A percentile compares a stretch with the other conserved stretches of the same genome.
Conservation (phyloP, 1,284 basidiomycete genomes). For the Somion occarium region DNA sequence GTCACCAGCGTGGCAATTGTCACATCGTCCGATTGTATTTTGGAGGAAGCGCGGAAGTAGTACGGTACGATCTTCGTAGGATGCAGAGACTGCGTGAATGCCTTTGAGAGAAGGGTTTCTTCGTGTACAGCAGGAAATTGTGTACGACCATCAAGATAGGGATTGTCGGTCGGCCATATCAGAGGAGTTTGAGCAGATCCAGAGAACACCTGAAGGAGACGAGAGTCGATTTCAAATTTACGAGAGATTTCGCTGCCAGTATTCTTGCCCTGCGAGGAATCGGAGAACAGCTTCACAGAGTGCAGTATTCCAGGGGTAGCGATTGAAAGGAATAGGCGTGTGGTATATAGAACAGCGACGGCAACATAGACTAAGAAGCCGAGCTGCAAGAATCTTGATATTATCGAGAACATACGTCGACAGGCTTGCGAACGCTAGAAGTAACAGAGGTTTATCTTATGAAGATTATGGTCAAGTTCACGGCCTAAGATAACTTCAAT, state of each 20-base stretch:
- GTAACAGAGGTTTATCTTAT: too few species aligned
- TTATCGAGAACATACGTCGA: too few species aligned
- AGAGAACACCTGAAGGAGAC: not conserved
- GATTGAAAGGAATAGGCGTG: constrained; percentile 1
- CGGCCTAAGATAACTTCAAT: too few species aligned
- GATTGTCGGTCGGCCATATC: not conserved
- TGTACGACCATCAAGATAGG: not conserved
- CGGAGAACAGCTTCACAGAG: not conserved
- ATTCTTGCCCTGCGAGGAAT: not conserved
- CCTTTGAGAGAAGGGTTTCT: constrained; percentile 48
- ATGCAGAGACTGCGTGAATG: constrained; percentile 61
- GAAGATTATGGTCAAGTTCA: too few species aligned
- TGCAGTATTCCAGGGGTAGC: not conserved
- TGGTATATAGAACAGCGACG: constrained; percentile 12
- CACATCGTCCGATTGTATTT: constrained; percentile 57
- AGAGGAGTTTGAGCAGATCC: not conserved
- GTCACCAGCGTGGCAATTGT: constrained; percentile 84
- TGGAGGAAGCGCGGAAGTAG: constrained; percentile 61
- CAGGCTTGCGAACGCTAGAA: too few species aligned
- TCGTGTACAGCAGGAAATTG: constrained; percentile 14
- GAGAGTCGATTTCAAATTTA: not conserved
- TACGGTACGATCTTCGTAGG: constrained; percentile 75
- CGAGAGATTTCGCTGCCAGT: not conserved
- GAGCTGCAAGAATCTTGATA: constrained; percentile 11
- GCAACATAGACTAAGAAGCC: constrained; percentile 8